Base-by-base conservation (phyloP, 2,329 filamentous ascomycete species). In the Incumbomyces delicatus region DNA sequence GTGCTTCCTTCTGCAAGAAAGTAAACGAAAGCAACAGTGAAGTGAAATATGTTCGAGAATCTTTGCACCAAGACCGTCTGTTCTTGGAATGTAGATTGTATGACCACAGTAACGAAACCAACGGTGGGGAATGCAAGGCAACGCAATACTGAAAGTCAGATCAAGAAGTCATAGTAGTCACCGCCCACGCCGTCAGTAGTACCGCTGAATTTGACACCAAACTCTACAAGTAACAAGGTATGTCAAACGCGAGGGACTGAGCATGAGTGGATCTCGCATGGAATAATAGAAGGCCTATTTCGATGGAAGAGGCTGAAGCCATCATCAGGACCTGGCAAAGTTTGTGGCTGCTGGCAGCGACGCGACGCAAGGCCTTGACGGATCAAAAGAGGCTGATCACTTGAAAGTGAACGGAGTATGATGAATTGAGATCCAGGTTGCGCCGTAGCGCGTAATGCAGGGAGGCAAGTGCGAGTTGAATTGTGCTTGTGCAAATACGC, bases 1-100 rank as follows among this genome's bases (percentile, higher is more conserved):
- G 7, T 40, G 41, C 1, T 39, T 14, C 67, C 59, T 36, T 64
- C 64, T 33, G 68, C 65, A 66, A 66, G 65, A 13, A 63, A 68
- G 22, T 27, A 4, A 27, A 5, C 8, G 22, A 8, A 27, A 27
- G 22, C 22, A 27, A 27, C 46, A 43, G 37, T 31, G 30, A 35
- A 37, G 33, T 48, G 33, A 38, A 34, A 43, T 37, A 27, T 48
- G 46, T 41, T 40, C 32, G 36, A 32, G 46, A 36, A 27, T 13
- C 33, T 36, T 12, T 14, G n/a, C 16, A 30, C 27, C 41, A 27
- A 44, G 22, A 41, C 22, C 27, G 41, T 42, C 14, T 44, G 20
- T 38, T 38, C 36, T 22, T 48, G 46, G 41, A 44, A 40, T 42
- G 39, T 17, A 18, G 20, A 32, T 36, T 18, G 31, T 22, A 42